Evolutionary conservation across 495 filamentous ascomycete genomes (phyloP).

Genomic region (Opeltia flavorubescens): DNA sequence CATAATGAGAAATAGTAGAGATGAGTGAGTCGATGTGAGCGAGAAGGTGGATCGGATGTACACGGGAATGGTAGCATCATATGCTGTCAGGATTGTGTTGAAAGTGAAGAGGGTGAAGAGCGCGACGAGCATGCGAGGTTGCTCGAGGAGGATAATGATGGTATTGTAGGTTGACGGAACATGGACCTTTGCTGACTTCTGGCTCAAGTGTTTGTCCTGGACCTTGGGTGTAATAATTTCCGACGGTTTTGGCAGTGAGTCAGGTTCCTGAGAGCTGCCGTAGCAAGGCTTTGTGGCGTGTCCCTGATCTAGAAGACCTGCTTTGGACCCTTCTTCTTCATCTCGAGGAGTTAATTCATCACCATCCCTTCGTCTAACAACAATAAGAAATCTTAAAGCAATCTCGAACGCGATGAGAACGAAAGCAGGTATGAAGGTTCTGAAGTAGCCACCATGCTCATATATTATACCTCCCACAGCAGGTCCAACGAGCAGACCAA

Average conservation of each 20-base stretch:
- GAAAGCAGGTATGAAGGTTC: slow-evolving; percentile 40
- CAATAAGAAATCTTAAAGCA: slow-evolving; percentile 38
- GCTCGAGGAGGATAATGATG: background rate
- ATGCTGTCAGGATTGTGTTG: slow-evolving; percentile 9
- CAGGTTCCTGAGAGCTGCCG: too few species aligned
- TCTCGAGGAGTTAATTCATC: background rate
- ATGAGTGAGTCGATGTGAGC: slow-evolving; percentile 55
- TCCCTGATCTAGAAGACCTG: too few species aligned
- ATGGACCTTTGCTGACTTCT: background rate
- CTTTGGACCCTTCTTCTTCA: background rate
- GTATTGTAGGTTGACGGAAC: background rate
- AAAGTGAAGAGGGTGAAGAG: background rate
- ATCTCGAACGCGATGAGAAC: slow-evolving; percentile 42
- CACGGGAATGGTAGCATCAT: slow-evolving; percentile 49
- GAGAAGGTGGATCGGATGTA: slow-evolving; percentile 45
- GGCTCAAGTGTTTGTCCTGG: too few species aligned
- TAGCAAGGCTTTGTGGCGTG: too few species aligned
- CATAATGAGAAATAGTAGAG: slow-evolving; percentile 57
- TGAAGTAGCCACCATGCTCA: slow-evolving; percentile 27
- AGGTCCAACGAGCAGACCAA: slow-evolving; percentile 39
- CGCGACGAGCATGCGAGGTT: background rate
- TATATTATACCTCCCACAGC: slow-evolving; percentile 37
- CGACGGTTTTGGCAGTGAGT: too few species aligned
- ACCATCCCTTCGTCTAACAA: slow-evolving; percentile 33
- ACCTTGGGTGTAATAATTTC: background rate